A percentile compares a stretch with the other conserved stretches of the same genome.
These are phyloP conservation scores for Acanthamoeba culbertsoni DNA, from an alignment of 208 protist genomes.

Conservation along the genomic window DNA sequence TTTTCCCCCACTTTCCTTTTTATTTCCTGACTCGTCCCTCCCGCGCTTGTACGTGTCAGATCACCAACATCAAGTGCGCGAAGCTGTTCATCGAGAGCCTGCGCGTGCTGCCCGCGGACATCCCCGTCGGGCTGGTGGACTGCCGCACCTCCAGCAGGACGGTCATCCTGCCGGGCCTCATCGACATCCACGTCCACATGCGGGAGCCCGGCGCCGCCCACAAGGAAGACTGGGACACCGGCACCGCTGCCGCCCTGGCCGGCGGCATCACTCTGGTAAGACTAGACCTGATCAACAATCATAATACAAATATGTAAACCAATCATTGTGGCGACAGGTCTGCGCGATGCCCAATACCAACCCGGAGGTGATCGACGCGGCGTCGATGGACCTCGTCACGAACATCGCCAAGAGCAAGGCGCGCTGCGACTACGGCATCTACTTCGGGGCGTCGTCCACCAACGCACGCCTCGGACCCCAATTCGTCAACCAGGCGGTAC, in stretches of 20 bases:
- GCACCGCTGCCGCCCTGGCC: constrained; percentile 89
- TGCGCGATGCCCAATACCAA: constrained; percentile 80
- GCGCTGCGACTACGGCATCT: constrained; percentile 74
- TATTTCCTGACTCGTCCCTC: background rate
- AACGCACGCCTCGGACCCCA: constrained; percentile 52
- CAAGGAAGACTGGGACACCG: constrained; percentile 91
- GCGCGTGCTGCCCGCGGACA: constrained; percentile 21
- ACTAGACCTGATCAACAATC: background rate
- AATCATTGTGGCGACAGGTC: background rate
- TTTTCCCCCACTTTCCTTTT: background rate
- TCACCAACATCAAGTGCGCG: constrained; percentile 80
- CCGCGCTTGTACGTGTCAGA: background rate
- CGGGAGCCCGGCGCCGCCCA: constrained; percentile 91
- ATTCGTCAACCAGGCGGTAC: constrained; percentile 61
- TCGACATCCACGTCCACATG: constrained; percentile 94
- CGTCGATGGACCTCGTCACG: constrained; percentile 60
- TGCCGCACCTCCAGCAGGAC: constrained; percentile 58
- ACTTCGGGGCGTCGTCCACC: constrained; percentile 62
- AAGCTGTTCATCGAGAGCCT: constrained; percentile 75
- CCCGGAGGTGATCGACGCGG: constrained; percentile 70
- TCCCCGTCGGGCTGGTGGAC: constrained; percentile 50
- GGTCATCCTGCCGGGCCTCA: constrained; percentile 81
- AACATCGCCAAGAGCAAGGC: constrained; percentile 63
- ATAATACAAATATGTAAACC: background rate
- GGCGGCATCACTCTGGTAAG: constrained; percentile 87